Conservation (phyloP, 345 rosid genomes). For the Turnera subulata region DNA sequence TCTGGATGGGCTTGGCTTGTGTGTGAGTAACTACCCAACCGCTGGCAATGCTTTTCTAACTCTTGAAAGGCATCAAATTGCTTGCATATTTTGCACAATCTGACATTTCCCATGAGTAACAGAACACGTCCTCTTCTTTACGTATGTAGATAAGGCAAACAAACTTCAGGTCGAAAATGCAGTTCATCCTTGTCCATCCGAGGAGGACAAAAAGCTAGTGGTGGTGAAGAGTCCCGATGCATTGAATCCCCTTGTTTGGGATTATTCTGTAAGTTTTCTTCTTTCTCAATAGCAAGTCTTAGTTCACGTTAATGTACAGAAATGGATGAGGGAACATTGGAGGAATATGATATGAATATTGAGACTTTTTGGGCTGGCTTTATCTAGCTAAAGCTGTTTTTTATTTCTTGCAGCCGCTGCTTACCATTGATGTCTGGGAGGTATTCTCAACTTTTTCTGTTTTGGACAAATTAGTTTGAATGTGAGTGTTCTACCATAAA, state of each 20-base stretch:
- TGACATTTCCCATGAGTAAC: too few relatives aligned
- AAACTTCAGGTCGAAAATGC: constrained; percentile 66
- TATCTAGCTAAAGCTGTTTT: constrained; percentile 20
- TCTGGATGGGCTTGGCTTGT: constrained; percentile 99
- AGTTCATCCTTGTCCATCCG: constrained; percentile 57
- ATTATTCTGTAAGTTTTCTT: constrained; percentile 56
- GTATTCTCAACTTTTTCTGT: constrained; percentile 29
- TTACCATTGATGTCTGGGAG: constrained; percentile 96
- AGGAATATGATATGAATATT: too few relatives aligned
- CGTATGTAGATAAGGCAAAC: constrained; percentile 64
- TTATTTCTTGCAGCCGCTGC: constrained; percentile 72
- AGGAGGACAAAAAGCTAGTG: constrained; percentile 74
- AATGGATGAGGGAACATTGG: too few relatives aligned
- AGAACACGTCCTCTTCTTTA: constrained; percentile 8
- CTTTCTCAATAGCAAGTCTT: not conserved
- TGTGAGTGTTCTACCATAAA: not conserved
- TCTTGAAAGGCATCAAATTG: not conserved
- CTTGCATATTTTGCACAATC: not conserved
- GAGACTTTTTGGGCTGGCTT: constrained; percentile 7
- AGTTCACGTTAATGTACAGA: not conserved
- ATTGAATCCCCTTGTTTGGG: constrained; percentile 93
- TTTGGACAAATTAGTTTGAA: not conserved
- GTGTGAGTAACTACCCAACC: constrained; percentile 40
- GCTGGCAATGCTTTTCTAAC: constrained; percentile 1
- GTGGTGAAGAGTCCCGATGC: constrained; percentile 87